Base-by-base conservation (phyloP, 2,329 filamentous ascomycete genomes). In the Chrysoporthe deuterocubensis region DNA sequence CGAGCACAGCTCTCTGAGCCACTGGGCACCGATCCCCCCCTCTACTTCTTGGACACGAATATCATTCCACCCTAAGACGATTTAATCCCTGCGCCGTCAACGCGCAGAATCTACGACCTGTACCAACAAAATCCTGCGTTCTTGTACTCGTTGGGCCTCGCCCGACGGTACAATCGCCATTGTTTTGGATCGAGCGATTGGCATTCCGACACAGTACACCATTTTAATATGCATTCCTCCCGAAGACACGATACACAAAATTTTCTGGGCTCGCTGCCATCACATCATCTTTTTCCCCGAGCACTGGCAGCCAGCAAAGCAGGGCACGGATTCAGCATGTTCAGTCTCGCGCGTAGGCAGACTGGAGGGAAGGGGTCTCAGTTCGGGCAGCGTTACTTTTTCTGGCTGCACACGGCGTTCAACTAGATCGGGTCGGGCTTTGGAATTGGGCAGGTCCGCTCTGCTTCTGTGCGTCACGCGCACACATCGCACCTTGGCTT, bases 361-460 rank as follows among this genome's bases (percentile, higher is more conserved):
- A 63, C 40, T 6, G 21, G 34, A 63, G 54, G 62, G 61, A 67
- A 60, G 67, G 56, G 64, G 68, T 69, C 61, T 69, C 69, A 65
- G 63, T 69, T 67, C 57, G 60, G 64, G 65, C 72, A 74, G 74
- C 73, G 72, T 72, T 72, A 70, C 69, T 71, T 67, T 69, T 72
- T 73, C 76, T 73, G 71, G 72, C 72, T 75, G 75, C 77, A 76
- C 76, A 77, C 73, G 78, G 78, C 78, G 78, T 79, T 72, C 64
- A 68, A 69, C 62, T 72, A 72, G 71, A 72, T 70, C 62, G 70
- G 71, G 62, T 67, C 61, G 63, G 68, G 65, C 54, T 67, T 66
- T 70, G 68, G 64, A 66, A 62, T 66, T 64, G 66, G 56, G 65
- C 67, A 69, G 69, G 67, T 71, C 69, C 62, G 48, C 67, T 67